Base-by-base conservation (phyloP, 345 rosid genomes). In the Bretschneidera sinensis region DNA sequence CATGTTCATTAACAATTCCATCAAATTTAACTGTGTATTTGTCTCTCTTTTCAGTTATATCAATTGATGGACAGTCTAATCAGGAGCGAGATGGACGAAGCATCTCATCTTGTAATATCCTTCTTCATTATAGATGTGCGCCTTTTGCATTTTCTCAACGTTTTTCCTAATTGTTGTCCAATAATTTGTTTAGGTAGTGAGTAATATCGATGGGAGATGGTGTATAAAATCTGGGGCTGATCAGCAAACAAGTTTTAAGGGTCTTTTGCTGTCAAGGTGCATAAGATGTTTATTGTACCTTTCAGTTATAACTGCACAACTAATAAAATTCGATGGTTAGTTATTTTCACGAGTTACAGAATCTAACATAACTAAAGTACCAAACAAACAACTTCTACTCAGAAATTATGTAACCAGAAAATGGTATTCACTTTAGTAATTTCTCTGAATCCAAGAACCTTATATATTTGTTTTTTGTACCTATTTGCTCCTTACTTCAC, bases 261-360 rank as follows among this genome's bases (percentile, higher is more conserved):
- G 97, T 70, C 89, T 92, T 63, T 67, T 89, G 65, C 56, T 92
- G 71, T 80, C 94, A 68, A 89, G 97, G 94, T 89, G 75, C 62
- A 66, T 60, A 61, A 65, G 43, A 25, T 24, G 11, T 39, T 39
- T 39, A 11, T 39, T 11, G 16, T 39, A 39, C 1, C 45, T 39
- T 39, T 39, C 45, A 39, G 45, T 39, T 39, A 7, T 9, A 4
- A 9, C 15, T 1, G 45, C 10, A 1, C 45, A 39, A 39, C 11
- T 31, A 39, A 39, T 39, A 11, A 39, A 5, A 31, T 31, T 9
- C 4, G 9, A 31, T 31, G 35, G 35, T 31, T 31, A 31, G 4
- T 31, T 31, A 39, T 39, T 4, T 39, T 39, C 10, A 39, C 16
- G 45, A 39, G 16, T 14, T 31, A 5, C 11, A 39, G 45, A 39